Conservation (phyloP, 139 green algal genomes). For the Closterium sp. region DNA sequence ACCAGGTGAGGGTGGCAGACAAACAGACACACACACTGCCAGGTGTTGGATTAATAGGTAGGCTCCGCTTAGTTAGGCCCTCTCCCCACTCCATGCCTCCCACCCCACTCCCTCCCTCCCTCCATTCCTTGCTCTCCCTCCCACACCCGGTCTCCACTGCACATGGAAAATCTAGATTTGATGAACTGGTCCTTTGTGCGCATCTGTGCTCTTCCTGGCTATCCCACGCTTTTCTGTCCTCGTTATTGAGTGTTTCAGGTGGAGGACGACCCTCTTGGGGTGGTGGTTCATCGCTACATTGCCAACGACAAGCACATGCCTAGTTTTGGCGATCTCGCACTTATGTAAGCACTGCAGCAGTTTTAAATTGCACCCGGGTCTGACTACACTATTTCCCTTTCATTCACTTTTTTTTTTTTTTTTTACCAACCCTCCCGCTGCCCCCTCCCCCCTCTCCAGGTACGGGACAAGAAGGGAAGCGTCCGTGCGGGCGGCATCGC, state of each 20-base stretch:
- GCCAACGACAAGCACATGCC: background rate
- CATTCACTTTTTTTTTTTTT: background rate
- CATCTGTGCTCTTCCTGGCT: background rate
- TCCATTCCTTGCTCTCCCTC: too few relatives aligned
- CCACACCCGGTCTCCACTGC: too few relatives aligned
- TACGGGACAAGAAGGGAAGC: conserved; percentile 73
- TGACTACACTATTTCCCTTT: too few relatives aligned
- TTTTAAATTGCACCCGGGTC: too few relatives aligned
- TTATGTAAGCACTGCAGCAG: conserved; percentile 60
- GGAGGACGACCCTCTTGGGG: conserved; percentile 3
- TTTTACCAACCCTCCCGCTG: background rate
- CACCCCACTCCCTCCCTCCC: too few relatives aligned
- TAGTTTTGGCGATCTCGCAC: conserved; percentile 86
- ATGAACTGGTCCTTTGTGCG: background rate
- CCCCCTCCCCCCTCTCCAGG: background rate
- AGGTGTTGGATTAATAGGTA: too few relatives aligned
- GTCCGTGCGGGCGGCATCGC: conserved; percentile 69
- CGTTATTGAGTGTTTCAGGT: background rate
- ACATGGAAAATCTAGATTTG: background rate
- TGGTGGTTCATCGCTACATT: conserved; percentile 46
- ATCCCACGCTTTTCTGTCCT: background rate
- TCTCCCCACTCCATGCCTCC: too few relatives aligned
- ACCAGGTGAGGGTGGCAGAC: too few relatives aligned
- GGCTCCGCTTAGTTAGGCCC: too few relatives aligned
- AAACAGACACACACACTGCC: too few relatives aligned